Percentiles rank a stretch among this genome's conserved stretches.
Evolutionary conservation across 352 stramenopile species (phyloP).

Genomic region (Lagenidium sp.): DNA sequence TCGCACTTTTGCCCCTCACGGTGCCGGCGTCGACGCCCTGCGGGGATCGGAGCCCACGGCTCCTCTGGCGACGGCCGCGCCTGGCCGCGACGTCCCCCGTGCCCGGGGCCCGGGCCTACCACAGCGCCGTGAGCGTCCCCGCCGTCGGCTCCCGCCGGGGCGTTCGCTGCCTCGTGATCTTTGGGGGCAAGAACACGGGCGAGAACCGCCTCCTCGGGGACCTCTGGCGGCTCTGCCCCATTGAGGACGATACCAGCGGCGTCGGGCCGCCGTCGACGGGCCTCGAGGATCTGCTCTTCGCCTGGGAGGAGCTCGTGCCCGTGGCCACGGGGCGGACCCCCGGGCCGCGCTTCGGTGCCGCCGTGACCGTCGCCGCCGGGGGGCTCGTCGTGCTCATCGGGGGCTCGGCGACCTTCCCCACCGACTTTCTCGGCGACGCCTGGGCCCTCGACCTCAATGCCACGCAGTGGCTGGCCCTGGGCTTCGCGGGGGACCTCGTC

Average conservation of each 20-base stretch:
- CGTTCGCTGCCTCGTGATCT: slow-evolving; percentile 39
- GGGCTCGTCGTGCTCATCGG: slow-evolving; percentile 47
- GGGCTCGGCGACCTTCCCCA: slow-evolving; percentile 67
- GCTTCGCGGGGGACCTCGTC: slow-evolving; percentile 35
- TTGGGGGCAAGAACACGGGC: slow-evolving; percentile 37
- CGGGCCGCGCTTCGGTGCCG: slow-evolving; percentile 43
- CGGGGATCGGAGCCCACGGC: slow-evolving; percentile 13
- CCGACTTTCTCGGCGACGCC: slow-evolving; percentile 56
- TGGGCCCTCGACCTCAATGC: slow-evolving; percentile 70
- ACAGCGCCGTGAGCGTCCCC: slow-evolving; percentile 25
- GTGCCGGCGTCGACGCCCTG: slow-evolving; percentile 18
- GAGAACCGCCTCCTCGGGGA: slow-evolving; percentile 51
- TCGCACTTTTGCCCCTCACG: slow-evolving; percentile 39
- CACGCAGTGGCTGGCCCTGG: slow-evolving; percentile 50
- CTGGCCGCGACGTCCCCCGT: slow-evolving; percentile 3
- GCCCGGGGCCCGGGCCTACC: slow-evolving; percentile 32
- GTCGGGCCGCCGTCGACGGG: not conserved
- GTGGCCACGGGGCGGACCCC: slow-evolving; percentile 34
- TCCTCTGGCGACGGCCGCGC: slow-evolving; percentile 34
- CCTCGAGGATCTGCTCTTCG: slow-evolving; percentile 34
- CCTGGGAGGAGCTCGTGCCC: slow-evolving; percentile 41
- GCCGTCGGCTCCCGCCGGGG: slow-evolving; percentile 15
- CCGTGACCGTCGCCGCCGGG: slow-evolving; percentile 43
- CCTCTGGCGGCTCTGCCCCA: slow-evolving; percentile 58
- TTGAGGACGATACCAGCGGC: not conserved